Evolutionary conservation across 805 yeast genomes (phyloP), one percentile per base, ranked within the genome.

Genomic region (Ogataea zsoltii): DNA sequence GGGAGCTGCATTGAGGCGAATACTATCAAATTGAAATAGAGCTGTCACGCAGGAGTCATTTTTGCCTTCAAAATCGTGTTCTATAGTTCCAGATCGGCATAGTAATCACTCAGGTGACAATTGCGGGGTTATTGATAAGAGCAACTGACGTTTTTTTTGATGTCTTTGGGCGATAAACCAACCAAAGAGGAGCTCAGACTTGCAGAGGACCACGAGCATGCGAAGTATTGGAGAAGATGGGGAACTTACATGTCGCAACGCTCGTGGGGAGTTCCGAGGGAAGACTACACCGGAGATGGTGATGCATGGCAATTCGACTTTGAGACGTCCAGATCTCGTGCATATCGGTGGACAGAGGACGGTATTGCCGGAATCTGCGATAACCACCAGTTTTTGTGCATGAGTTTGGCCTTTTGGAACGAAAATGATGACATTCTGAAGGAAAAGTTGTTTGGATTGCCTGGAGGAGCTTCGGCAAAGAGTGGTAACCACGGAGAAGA

Each of bases 331-430:
- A 74, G 81, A 48, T 79, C 90, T 17, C 72, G 97, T 53, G 80
- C 88, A 12, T 90, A 86, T 63, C 74, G 97, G 35, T 90, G 97
- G 97, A 96, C 96, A 33, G 97, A 91, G 65, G 97, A 90, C 63
- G 97, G 97, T 2, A 70, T 90, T 55, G 95, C 92, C 10, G 97
- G 97, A 40, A 84, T 88, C 16, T 79, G 87, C 50, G 97, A 90
- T 62, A 80, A 86, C 50, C 89, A 85, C 60, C 96, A 88, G 61
- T 66, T 79, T 54, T 70, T 88, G 26, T 84, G 92, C 62, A 65
- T 88, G 55, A 77, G 86, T n/a, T 72, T 90, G 71, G 96, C 91
- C 2, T 72, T 91, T 49, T 90, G 97, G 97, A 90, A 90, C 69
- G 96, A 87, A 54, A 73, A 88, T 55, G 97, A 90, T 67, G 82